Evolutionary conservation across 331 rosid genomes (phyloP), one percentile per base, ranked within the genome.

Genomic region (Stylosanthes scabra): DNA sequence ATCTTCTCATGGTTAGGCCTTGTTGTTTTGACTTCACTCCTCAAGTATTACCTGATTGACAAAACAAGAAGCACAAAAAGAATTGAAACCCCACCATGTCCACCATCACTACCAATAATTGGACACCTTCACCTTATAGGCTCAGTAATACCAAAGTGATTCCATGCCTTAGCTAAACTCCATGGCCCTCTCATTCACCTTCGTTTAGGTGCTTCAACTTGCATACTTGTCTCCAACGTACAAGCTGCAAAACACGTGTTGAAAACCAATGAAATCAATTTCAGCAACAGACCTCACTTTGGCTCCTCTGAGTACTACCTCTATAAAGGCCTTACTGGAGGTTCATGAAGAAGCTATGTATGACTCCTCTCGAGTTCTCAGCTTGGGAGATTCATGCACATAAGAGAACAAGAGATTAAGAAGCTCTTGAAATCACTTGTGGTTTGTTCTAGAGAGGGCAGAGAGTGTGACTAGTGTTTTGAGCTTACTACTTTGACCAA

Each of bases 61-160:
- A 40, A 0, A 12, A 1, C 29, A 52, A 40, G 39, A 78, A 44
- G 4, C 25, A 70, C 69, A 20, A 20, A 20, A 2, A 57, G 56
- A 72, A 1, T 14, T 68, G 40, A 69, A 10, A 28, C 62, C 12
- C 97, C 89, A 12, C 93, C 96, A 5, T 83, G 86, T 72, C 97
- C 97, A 20, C 83, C 79, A 13, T 66, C 88, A 10, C 85, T 89
- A 2, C 93, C 93, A n/a, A 66, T 91, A 69, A 86, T 89, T 1
- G 93, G 97, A 5, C 97, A 91, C 76, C 91, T 91, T 42, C 91
- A 91, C 46, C 97, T 81, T 15, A 11, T 89, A 5, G 82, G 90
- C 57, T 61, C 90, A 2, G 64, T 82, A 63, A 44, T 83, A 2
- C 85, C 88, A 47, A 75, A 75, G 31, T 78, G 84, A 42, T 74